Percentiles rank a stretch among this genome's conserved stretches.
Evolutionary conservation across 2,329 filamentous ascomycete species (phyloP).

Genomic region (Microthyrium microscopicum): DNA sequence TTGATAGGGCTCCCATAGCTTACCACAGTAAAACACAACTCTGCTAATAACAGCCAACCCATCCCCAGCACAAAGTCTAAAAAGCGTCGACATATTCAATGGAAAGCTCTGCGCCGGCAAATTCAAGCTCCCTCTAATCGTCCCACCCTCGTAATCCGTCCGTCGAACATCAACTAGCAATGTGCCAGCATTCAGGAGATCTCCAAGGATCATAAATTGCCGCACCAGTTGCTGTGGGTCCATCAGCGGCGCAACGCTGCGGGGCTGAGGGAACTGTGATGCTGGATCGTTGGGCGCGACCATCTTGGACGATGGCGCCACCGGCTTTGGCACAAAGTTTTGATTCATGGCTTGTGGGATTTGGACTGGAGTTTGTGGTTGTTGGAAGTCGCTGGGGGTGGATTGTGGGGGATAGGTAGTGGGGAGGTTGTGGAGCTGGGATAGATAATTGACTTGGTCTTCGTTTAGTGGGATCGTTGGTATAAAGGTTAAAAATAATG

Average conservation of each 20-base stretch:
- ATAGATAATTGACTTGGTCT: too few relatives aligned
- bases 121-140: slow-evolving; percentile 28
- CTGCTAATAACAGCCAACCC: slow-evolving; percentile 21
- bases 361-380: too few relatives aligned
- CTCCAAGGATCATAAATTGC: slow-evolving; percentile 7
- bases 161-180: slow-evolving; percentile 16
- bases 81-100: slow-evolving; percentile 27
- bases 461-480: too few relatives aligned
- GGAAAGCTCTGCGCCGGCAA: slow-evolving; percentile 32
- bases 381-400: too few relatives aligned
- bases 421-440: too few relatives aligned
- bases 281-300: too few relatives aligned
- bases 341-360: too few relatives aligned
- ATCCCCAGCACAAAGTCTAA: slow-evolving; percentile 26
- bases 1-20: slow-evolving; percentile 8
- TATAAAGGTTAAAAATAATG: too few relatives aligned
- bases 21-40: slow-evolving; percentile 31
- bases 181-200: slow-evolving; percentile 8
- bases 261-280: slow-evolving; percentile 7
- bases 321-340: too few relatives aligned
- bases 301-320: too few relatives aligned
- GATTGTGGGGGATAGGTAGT: too few relatives aligned
- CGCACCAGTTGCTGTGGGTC: slow-evolving; percentile 6
- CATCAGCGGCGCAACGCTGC: slow-evolving; percentile 4
- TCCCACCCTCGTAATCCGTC: slow-evolving; percentile 30